Evolutionary conservation across 306 rosid species (phyloP).

Genomic region (Glycine latifolia): DNA sequence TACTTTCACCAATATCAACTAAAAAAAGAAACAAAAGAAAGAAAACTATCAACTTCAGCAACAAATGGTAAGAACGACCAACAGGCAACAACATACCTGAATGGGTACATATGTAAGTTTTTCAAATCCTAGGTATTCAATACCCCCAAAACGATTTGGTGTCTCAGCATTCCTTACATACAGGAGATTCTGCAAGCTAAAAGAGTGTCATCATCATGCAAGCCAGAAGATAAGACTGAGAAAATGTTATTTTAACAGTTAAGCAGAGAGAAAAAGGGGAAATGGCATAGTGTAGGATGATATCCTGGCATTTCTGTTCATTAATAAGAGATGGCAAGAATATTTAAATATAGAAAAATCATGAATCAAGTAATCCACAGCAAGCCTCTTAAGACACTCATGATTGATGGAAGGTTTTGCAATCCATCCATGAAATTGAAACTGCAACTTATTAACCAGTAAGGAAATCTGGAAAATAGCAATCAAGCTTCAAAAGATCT

Average conservation of each 20-base stretch:
- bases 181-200: slow-evolving; percentile 82
- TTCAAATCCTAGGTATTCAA: slow-evolving; percentile 82
- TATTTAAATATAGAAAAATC: background rate
- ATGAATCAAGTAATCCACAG: slow-evolving; percentile 5
- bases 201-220: slow-evolving; percentile 43
- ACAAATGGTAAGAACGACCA: slow-evolving; percentile 15
- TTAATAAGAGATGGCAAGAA: background rate
- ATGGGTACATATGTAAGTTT: slow-evolving; percentile 90
- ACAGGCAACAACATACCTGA: slow-evolving; percentile 64
- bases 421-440: slow-evolving; percentile 25
- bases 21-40: too few species aligned
- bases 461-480: slow-evolving; percentile 16
- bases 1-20: background rate
- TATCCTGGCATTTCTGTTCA: slow-evolving; percentile 22
- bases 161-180: slow-evolving; percentile 69
- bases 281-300: slow-evolving; percentile 2
- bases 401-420: slow-evolving; percentile 26
- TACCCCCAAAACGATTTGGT: slow-evolving; percentile 88
- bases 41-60: background rate
- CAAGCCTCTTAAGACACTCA: slow-evolving; percentile 32
- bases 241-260: slow-evolving; percentile 35
- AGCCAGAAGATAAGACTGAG: slow-evolving; percentile 7
- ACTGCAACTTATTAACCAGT: slow-evolving; percentile 5
- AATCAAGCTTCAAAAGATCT: slow-evolving; percentile 30
- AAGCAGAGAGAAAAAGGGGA: slow-evolving; percentile 6